Percentiles rank a stretch among this genome's conserved stretches.
phyloP scores from a whole-genome alignment of 495 filamentous ascomycete genomes.

The Aspergillus taichungensis region DNA sequence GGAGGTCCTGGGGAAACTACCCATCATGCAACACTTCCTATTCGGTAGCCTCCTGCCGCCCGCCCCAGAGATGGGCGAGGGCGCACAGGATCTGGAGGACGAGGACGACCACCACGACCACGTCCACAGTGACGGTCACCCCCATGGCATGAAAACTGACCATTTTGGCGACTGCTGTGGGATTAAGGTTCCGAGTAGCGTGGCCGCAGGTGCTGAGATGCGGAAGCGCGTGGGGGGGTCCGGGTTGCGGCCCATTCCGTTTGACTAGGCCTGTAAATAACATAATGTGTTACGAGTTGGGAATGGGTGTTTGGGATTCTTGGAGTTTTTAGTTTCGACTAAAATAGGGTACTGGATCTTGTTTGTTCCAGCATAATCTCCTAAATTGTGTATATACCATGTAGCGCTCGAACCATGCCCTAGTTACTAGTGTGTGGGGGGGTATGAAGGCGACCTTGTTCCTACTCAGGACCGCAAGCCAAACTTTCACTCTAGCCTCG shows the following conservation, averaged over 20 bases:
- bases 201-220: slow-evolving; percentile 81
- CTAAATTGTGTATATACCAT: no score
- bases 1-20: slow-evolving; percentile 87
- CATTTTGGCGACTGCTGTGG: slow-evolving; percentile 97
- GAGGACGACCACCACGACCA: slow-evolving; percentile 50
- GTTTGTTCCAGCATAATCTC: no score
- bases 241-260: slow-evolving; percentile 75
- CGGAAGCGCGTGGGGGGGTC: slow-evolving; percentile 60
- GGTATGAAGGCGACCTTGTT: no score
- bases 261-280: slow-evolving; percentile 50
- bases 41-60: slow-evolving; percentile 82
- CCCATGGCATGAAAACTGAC: slow-evolving; percentile 36
- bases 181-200: slow-evolving; percentile 91
- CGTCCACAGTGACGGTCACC: slow-evolving; percentile 55
- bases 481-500: no score
- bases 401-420: no score
- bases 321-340: no score
- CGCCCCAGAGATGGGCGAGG: slow-evolving; percentile 64
- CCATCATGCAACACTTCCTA: slow-evolving; percentile 96
- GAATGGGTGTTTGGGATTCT: no score
- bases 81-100: slow-evolving; percentile 36
- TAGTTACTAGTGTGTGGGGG: no score
- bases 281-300: no score
- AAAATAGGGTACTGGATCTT: no score
- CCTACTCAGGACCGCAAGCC: no score